Conservation (phyloP, 306 rosid genomes). For the barrel medic (Medicago truncatula) region DNA sequence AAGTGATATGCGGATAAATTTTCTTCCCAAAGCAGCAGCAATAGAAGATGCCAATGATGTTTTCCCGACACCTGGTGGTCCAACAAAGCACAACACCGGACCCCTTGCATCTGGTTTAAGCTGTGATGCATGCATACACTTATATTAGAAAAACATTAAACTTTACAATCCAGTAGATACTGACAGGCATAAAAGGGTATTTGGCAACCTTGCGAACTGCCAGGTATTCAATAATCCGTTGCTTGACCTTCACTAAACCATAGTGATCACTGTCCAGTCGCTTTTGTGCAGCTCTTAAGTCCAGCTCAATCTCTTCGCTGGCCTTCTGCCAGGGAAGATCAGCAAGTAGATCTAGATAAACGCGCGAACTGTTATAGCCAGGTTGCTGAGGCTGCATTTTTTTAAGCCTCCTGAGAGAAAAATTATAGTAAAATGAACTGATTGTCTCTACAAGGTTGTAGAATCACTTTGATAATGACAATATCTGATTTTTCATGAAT, state of each 20-base stretch:
- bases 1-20: slow-evolving; percentile 95
- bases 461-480: slow-evolving; percentile 25
- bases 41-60: slow-evolving; percentile 98
- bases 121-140: slow-evolving; percentile 51
- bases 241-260: slow-evolving; percentile 94
- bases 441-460: slow-evolving; percentile 28
- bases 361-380: slow-evolving; percentile 90
- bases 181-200: slow-evolving; percentile 30
- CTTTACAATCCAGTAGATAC: slow-evolving; percentile 29
- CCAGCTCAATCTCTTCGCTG: slow-evolving; percentile 83
- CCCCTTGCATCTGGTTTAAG: slow-evolving; percentile 99
- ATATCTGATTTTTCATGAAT: slow-evolving; percentile 4
- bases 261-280: slow-evolving; percentile 91
- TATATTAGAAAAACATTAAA: slow-evolving; percentile 48
- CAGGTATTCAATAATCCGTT: slow-evolving; percentile 93
- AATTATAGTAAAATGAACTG: slow-evolving; percentile 35
- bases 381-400: slow-evolving; percentile 99
- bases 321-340: slow-evolving; percentile 93
- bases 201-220: slow-evolving; percentile 96
- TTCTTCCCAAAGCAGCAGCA: slow-evolving; percentile 96
- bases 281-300: slow-evolving; percentile 84
- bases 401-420: slow-evolving; percentile 86
- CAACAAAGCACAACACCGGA: slow-evolving; percentile 99
- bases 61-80: slow-evolving; percentile 99
- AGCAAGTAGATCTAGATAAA: slow-evolving; percentile 97